Conservation (phyloP, 129 eudicot genomes). For the Pseudognaphalium luteoalbum region DNA sequence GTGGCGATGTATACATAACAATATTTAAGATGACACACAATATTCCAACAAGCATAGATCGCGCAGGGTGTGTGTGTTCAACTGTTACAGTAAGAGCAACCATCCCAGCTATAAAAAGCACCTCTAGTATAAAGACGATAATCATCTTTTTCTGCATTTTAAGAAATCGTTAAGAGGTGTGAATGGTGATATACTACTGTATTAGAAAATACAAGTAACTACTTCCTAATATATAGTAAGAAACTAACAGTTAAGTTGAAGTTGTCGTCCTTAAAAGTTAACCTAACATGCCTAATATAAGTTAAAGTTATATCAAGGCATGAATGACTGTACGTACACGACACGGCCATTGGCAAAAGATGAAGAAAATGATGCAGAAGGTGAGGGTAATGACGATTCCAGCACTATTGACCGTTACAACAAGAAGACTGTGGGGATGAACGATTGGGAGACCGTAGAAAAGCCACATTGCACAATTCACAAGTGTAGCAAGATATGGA, state of each 20-base stretch:
- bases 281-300: no score
- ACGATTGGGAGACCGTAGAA: slow-evolving; percentile 80
- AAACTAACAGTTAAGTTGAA: no score
- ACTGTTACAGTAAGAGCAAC: slow-evolving; percentile 35
- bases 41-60: slow-evolving; percentile 63
- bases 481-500: slow-evolving; percentile 71
- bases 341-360: slow-evolving; percentile 40
- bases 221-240: not conserved
- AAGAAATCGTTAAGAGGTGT: not conserved
- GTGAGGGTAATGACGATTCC: slow-evolving; percentile 50
- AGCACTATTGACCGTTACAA: slow-evolving; percentile 64
- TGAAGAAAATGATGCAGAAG: slow-evolving; percentile 57
- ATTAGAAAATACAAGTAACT: not conserved
- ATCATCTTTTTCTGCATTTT: slow-evolving; percentile 53
- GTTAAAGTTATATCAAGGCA: not conserved
- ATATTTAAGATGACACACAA: slow-evolving; percentile 54
- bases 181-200: not conserved
- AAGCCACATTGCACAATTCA: slow-evolving; percentile 81
- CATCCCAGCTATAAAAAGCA: slow-evolving; percentile 35
- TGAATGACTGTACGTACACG: slow-evolving; percentile 42
- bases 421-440: slow-evolving; percentile 56
- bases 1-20: slow-evolving; percentile 71
- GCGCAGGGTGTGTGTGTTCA: slow-evolving; percentile 39
- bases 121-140: slow-evolving; percentile 36
- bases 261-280: no score